Base-by-base conservation (phyloP, 2,329 filamentous ascomycete species). In the Fusarium nisikadoi region DNA sequence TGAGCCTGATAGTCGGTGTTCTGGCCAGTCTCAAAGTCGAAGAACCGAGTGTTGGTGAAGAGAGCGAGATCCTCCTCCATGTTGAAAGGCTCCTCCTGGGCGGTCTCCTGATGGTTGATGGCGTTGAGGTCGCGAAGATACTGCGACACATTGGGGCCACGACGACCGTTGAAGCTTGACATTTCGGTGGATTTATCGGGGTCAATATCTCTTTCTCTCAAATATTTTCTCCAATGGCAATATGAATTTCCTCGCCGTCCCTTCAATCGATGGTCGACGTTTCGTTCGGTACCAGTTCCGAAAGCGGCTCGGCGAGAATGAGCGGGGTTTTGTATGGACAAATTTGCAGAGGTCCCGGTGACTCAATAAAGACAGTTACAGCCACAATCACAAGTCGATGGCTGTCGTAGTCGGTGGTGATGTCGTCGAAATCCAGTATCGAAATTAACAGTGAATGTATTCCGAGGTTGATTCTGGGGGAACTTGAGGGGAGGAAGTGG, bases 71-170 rank as follows among this genome's bases (percentile, higher is more conserved):
- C 91, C 67, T 92, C 90, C 75, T 93, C 91, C 71, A 92, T 84
- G 75, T 87, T 87, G 81, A 91, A 88, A 56, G 86, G 82, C 59
- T 92, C 89, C 68, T 91, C 87, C 33, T 81, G 79, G 33, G 87
- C 80, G 29, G 64, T 75, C 75, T 86, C 88, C 68, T 91, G 86
- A 59, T 92, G 88, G 76, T 90, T 89, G 68, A 92, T 85, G 68
- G 90, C 89, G 85, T 97, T 97, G 77, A 98, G 87, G 75, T 95
- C 92, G 78, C 93, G 92, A 74, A 98, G 88, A 84, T 96, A 97
- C 79, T 94, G 92, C 79, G 94, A 94, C 83, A 97, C 93, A 82
- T 97, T 97, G 79, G 93, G 92, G 76, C 89, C 93, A 79, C 92
- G 91, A 70, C 94, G 92, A 79, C 91, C 92, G 82, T 88, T 91